These are phyloP conservation scores for Diaporthe australafricana DNA, from an alignment of 2,329 filamentous ascomycete genomes.

Conservation along the genomic window DNA sequence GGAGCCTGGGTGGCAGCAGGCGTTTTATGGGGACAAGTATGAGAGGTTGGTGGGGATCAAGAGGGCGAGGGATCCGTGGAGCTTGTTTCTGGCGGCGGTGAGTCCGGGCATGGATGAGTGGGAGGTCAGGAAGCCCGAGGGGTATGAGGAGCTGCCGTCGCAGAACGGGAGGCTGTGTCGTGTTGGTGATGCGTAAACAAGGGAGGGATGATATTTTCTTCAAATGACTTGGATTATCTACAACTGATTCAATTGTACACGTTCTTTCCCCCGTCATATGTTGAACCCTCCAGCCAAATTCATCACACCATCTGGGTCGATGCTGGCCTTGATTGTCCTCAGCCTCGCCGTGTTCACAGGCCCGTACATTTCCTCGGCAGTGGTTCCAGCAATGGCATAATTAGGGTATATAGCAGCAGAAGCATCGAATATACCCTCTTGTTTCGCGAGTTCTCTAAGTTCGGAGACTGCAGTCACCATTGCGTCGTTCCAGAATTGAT, in stretches of 20 bases:
- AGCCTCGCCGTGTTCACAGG: conserved; percentile 39
- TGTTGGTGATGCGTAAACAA: not conserved
- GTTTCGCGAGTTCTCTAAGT: conserved; percentile 44
- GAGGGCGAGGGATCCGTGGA: conserved; percentile 50
- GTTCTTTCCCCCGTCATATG: not conserved
- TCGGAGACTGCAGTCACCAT: conserved; percentile 41
- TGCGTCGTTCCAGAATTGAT: conserved; percentile 44
- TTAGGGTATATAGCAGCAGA: conserved; percentile 42
- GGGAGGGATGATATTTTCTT: too few relatives aligned
- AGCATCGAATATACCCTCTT: conserved; percentile 44
- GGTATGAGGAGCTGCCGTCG: conserved; percentile 3
- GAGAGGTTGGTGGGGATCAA: conserved; percentile 48
- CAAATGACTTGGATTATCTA: too few relatives aligned
- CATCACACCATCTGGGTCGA: conserved; percentile 45
- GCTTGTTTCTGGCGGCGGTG: conserved; percentile 49
- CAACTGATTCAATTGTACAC: too few relatives aligned
- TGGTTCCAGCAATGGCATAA: conserved; percentile 41
- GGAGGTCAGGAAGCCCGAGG: conserved; percentile 4
- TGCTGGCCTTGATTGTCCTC: conserved; percentile 37
- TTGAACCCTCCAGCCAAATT: conserved; percentile 41
- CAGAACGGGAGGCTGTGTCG: conserved; percentile 17
- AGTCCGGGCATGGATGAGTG: conserved; percentile 11
- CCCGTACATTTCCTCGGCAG: conserved; percentile 40
- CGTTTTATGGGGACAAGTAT: conserved; percentile 49
- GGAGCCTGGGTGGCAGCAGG: conserved; percentile 44